Percentiles rank a stretch among this genome's conserved stretches.
Conservation (phyloP, 1,284 basidiomycete genomes). For the Fomitopsis palustris region DNA sequence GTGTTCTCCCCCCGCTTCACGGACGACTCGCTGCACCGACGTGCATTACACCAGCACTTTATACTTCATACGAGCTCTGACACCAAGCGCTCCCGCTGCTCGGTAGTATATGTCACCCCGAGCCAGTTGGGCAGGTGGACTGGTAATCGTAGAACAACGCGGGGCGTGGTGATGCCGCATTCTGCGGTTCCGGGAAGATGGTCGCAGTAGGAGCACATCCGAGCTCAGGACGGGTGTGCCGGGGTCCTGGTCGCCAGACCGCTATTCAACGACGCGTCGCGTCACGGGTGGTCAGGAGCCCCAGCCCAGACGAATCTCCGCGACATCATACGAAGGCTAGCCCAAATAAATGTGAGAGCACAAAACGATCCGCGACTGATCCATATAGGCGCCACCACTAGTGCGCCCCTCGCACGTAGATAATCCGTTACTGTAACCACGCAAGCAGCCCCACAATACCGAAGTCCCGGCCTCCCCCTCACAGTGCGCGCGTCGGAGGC, state of each 20-base stretch:
- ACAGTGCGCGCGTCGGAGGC: background rate
- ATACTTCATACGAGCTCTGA: background rate
- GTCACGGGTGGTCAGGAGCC: slow-evolving; percentile 9
- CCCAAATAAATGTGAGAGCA: slow-evolving; percentile 4
- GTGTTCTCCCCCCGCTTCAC: background rate
- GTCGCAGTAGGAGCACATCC: slow-evolving; percentile 5
- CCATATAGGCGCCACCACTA: background rate
- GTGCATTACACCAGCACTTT: background rate
- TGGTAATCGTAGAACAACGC: background rate
- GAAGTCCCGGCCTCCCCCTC: background rate
- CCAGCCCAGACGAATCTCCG: slow-evolving; percentile 10
- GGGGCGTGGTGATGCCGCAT: background rate
- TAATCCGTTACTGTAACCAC: background rate
- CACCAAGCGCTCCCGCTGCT: background rate
- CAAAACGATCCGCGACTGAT: slow-evolving; percentile 3
- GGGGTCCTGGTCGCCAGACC: slow-evolving; percentile 9
- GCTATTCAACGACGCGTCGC: slow-evolving; percentile 8
- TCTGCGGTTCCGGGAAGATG: background rate
- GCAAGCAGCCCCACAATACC: background rate
- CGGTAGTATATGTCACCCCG: background rate
- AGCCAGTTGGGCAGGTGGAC: background rate
- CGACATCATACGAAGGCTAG: slow-evolving; percentile 10
- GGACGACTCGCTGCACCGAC: background rate
- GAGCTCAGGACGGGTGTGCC: slow-evolving; percentile 7
- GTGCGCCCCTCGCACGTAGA: background rate